phyloP scores from a whole-genome alignment of 2,329 filamentous ascomycete genomes.

The Colletotrichum caudatum region DNA sequence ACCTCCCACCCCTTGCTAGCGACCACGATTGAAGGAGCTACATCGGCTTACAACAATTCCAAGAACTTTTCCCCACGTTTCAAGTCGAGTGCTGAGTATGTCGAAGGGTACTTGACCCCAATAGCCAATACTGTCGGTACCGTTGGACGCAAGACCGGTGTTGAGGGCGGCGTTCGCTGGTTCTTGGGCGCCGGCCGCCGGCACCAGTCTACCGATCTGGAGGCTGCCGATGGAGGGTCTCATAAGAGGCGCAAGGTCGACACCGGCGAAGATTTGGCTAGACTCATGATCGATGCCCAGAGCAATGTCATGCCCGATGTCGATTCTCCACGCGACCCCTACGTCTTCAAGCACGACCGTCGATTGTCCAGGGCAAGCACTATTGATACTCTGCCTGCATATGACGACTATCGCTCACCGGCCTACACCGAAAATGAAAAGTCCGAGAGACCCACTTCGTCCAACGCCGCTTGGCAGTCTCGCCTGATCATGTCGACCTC shows the following conservation, averaged over 20 bases:
- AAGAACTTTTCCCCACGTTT: slow-evolving; percentile 93
- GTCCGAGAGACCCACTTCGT: slow-evolving; percentile 45
- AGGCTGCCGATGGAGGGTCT: slow-evolving; percentile 58
- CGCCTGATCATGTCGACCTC: slow-evolving; percentile 91
- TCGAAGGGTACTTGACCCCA: slow-evolving; percentile 88
- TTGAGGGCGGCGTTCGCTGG: slow-evolving; percentile 88
- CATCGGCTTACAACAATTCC: slow-evolving; percentile 86
- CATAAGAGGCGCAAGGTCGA: slow-evolving; percentile 71
- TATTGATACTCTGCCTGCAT: slow-evolving; percentile 83
- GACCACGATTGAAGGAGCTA: slow-evolving; percentile 84
- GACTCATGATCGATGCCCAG: slow-evolving; percentile 38
- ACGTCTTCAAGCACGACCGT: slow-evolving; percentile 54
- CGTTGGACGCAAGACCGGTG: slow-evolving; percentile 85
- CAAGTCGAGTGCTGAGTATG: slow-evolving; percentile 89
- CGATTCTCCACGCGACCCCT: slow-evolving; percentile 43
- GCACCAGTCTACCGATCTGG: slow-evolving; percentile 62
- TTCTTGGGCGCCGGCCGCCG: slow-evolving; percentile 75
- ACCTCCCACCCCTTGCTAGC: slow-evolving; percentile 89
- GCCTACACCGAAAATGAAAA: slow-evolving; percentile 74
- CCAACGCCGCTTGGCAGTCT: slow-evolving; percentile 74
- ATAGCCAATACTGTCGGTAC: slow-evolving; percentile 88
- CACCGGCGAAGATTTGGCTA: slow-evolving; percentile 51
- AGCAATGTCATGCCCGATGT: slow-evolving; percentile 40
- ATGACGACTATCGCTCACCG: slow-evolving; percentile 82
- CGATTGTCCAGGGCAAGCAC: slow-evolving; percentile 75